These are phyloP conservation scores for Stagonosporopsis rhizophila DNA, from an alignment of 2,329 filamentous ascomycete genomes.

Conservation along the genomic window DNA sequence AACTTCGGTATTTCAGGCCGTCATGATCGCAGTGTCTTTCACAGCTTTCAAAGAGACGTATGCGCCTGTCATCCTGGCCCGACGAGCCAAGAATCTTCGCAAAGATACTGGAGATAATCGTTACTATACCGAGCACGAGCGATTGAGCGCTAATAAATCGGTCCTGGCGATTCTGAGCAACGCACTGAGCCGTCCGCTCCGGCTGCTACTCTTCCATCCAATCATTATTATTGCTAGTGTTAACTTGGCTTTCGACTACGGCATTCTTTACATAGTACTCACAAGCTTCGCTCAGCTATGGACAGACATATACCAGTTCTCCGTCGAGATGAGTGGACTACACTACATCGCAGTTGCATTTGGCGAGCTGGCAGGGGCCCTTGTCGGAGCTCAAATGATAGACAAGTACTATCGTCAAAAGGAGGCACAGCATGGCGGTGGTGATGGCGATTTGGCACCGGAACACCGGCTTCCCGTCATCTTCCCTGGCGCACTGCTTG, in stretches of 20 bases:
- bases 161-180: slow-evolving; percentile 51
- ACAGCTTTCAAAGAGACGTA: slow-evolving; percentile 55
- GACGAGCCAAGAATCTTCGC: slow-evolving; percentile 35
- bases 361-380: slow-evolving; percentile 57
- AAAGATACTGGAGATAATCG: slow-evolving; percentile 73
- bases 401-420: slow-evolving; percentile 20
- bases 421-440: slow-evolving; percentile 53
- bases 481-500: slow-evolving; percentile 30
- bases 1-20: slow-evolving; percentile 35
- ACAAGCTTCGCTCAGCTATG: slow-evolving; percentile 39
- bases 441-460: slow-evolving; percentile 54
- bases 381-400: slow-evolving; percentile 10
- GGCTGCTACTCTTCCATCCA: slow-evolving; percentile 62
- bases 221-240: slow-evolving; percentile 57
- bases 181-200: slow-evolving; percentile 59
- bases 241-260: slow-evolving; percentile 41
- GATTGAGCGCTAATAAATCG: slow-evolving; percentile 22
- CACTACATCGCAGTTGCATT: slow-evolving; percentile 50
- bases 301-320: slow-evolving; percentile 28
- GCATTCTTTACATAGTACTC: slow-evolving; percentile 44
- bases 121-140: slow-evolving; percentile 49
- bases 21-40: slow-evolving; percentile 42
- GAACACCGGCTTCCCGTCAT: slow-evolving; percentile 34
- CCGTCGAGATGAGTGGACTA: slow-evolving; percentile 31
- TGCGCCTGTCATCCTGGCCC: slow-evolving; percentile 51